These are phyloP conservation scores for Lathyrus oleraceus DNA, from an alignment of 306 rosid genomes.

Conservation along the genomic window DNA sequence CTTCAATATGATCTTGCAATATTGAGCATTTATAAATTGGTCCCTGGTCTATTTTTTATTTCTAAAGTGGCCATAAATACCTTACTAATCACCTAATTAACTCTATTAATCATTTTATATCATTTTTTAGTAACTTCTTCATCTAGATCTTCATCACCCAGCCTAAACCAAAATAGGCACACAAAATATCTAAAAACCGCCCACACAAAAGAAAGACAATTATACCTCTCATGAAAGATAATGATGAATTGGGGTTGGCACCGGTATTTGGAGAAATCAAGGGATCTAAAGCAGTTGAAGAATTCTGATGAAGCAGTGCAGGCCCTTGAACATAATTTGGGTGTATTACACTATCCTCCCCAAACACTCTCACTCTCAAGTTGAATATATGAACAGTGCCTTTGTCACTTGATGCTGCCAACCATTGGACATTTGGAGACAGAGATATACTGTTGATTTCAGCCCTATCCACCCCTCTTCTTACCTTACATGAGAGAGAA, in stretches of 20 bases:
- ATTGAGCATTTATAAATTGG: no score
- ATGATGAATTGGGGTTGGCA: conserved; percentile 81
- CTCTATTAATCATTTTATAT: no score
- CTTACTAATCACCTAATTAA: no score
- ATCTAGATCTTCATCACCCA: no score
- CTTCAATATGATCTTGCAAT: no score
- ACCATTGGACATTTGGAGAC: conserved; percentile 88
- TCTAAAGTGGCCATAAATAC: no score
- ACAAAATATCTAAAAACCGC: not conserved
- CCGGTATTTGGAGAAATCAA: conserved; percentile 72
- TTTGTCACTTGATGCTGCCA: conserved; percentile 93
- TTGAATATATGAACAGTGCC: conserved; percentile 91
- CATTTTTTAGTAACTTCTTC: no score
- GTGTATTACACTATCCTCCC: conserved; percentile 54
- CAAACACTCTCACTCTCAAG: conserved; percentile 79
- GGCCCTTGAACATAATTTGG: conserved; percentile 53
- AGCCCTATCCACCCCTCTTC: conserved; percentile 93
- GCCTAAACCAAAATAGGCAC: conserved; percentile 2
- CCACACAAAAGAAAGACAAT: conserved; percentile 17
- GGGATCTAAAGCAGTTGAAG: conserved; percentile 75
- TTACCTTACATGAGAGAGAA: conserved; percentile 55
- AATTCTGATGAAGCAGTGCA: conserved; percentile 62
- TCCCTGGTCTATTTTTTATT: no score
- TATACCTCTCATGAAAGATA: conserved; percentile 93
- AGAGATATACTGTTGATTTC: conserved; percentile 82